These are phyloP conservation scores for Schizopora paradoxa DNA, from an alignment of 1,284 basidiomycete genomes.

Conservation along the genomic window DNA sequence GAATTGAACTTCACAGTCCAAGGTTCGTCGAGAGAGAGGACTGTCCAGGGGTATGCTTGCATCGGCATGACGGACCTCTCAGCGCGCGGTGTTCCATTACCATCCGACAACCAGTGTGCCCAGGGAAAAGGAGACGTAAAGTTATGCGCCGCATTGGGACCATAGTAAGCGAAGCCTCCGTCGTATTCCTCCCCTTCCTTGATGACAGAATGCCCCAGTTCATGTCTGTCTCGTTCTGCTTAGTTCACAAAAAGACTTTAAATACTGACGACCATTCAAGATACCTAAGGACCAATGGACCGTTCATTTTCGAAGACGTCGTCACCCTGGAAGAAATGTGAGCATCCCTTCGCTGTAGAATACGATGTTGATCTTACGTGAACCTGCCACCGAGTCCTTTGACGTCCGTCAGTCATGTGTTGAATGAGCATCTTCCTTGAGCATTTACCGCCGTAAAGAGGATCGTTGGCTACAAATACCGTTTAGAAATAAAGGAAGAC, in stretches of 20 bases:
- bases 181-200: slow-evolving; percentile 85
- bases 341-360: slow-evolving; percentile 3
- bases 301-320: slow-evolving; percentile 75
- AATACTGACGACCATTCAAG: slow-evolving; percentile 1
- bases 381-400: slow-evolving; percentile 76
- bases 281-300: slow-evolving; percentile 65
- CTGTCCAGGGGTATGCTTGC: slow-evolving; percentile 70
- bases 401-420: not conserved
- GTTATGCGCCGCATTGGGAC: slow-evolving; percentile 59
- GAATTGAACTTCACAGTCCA: slow-evolving; percentile 63
- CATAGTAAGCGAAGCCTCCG: slow-evolving; percentile 72
- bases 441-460: slow-evolving; percentile 68
- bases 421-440: not conserved
- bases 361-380: slow-evolving; percentile 50
- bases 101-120: slow-evolving; percentile 64
- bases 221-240: slow-evolving; percentile 52
- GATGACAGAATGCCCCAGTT: slow-evolving; percentile 80
- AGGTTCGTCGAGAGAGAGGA: slow-evolving; percentile 55
- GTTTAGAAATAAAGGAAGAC: slow-evolving; percentile 8
- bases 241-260: not conserved
- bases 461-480: slow-evolving; percentile 60
- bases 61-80: slow-evolving; percentile 75
- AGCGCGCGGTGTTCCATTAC: slow-evolving; percentile 33
- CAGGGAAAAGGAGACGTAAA: slow-evolving; percentile 49
- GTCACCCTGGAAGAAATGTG: slow-evolving; percentile 49